Conservation (phyloP, 1,284 basidiomycete species). For the Tylopilus sp. region DNA sequence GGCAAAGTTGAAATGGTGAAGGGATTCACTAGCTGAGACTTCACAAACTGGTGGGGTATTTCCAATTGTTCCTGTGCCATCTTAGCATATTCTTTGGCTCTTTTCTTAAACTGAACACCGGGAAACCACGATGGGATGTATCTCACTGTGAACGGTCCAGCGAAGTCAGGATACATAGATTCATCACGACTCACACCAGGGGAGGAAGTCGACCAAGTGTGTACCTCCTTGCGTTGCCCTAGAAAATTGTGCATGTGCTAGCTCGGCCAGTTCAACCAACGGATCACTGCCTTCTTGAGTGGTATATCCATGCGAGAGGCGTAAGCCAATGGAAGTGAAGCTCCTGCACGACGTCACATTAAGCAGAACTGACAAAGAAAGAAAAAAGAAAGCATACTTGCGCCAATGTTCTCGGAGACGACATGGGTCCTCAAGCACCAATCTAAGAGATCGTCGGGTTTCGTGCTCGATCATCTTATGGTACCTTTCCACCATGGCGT, state of each 20-base stretch:
- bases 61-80: constrained; percentile 62
- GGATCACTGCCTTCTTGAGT: constrained; percentile 26
- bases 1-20: too few relatives aligned
- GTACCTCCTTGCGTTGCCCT: constrained; percentile 16
- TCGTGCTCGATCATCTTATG: constrained; percentile 38
- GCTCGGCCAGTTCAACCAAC: constrained; percentile 29
- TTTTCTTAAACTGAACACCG: constrained; percentile 66
- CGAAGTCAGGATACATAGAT: too few relatives aligned
- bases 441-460: constrained; percentile 19
- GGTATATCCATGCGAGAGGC: constrained; percentile 33
- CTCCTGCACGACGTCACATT: too few relatives aligned
- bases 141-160: constrained; percentile 52
- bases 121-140: constrained; percentile 71
- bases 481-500: constrained; percentile 23
- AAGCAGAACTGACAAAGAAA: too few relatives aligned
- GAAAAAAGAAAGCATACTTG: too few relatives aligned
- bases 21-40: constrained; percentile 57
- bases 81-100: constrained; percentile 56
- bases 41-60: constrained; percentile 62
- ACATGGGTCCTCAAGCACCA: constrained; percentile 19
- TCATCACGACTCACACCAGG: constrained; percentile 12
- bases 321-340: constrained; percentile 27
- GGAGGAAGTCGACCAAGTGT: constrained; percentile 28
- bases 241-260: constrained; percentile 28
- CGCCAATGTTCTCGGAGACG: constrained; percentile 23